These are phyloP conservation scores for Ustilago bromivora DNA, from an alignment of 1,284 basidiomycete genomes.

Conservation along the genomic window DNA sequence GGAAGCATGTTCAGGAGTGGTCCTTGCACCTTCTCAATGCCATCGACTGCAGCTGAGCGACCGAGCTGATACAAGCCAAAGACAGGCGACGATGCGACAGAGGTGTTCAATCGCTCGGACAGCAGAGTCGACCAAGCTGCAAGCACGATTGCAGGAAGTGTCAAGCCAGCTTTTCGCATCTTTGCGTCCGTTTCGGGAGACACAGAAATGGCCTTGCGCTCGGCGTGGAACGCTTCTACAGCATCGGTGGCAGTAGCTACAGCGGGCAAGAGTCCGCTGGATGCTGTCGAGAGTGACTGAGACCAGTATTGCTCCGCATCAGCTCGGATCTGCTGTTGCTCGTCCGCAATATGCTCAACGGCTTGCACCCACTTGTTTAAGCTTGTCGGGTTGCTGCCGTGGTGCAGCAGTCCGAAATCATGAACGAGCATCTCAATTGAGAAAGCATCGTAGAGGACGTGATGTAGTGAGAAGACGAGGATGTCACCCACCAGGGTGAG, in stretches of 20 bases:
- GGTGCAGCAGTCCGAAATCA: constrained; percentile 55
- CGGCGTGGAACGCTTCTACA: constrained; percentile 20
- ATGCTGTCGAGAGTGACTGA: constrained; percentile 8
- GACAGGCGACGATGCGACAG: constrained; percentile 14
- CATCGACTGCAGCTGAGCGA: constrained; percentile 36
- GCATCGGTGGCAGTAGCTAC: not conserved
- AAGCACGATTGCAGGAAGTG: constrained; percentile 38
- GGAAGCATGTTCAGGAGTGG: constrained; percentile 59
- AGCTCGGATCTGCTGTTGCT: constrained; percentile 9
- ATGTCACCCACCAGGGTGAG: constrained; percentile 38
- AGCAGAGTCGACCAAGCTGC: constrained; percentile 54
- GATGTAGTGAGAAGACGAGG: constrained; percentile 61
- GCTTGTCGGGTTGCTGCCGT: constrained; percentile 12
- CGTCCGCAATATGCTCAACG: constrained; percentile 22
- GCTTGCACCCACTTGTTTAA: constrained; percentile 31
- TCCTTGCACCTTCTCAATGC: constrained; percentile 47
- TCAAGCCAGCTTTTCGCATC: constrained; percentile 34
- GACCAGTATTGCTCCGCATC: constrained; percentile 39
- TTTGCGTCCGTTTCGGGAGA: constrained; percentile 12
- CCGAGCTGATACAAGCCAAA: constrained; percentile 59
- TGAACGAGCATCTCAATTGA: constrained; percentile 56
- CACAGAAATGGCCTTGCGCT: constrained; percentile 14
- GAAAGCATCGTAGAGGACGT: constrained; percentile 65
- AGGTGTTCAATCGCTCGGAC: constrained; percentile 4
- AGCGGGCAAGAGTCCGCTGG: constrained; percentile 14